Evolutionary conservation across 257 asterid species (phyloP), one percentile per base, ranked within the genome.

Genomic region (Phtheirospermum japonicum): DNA sequence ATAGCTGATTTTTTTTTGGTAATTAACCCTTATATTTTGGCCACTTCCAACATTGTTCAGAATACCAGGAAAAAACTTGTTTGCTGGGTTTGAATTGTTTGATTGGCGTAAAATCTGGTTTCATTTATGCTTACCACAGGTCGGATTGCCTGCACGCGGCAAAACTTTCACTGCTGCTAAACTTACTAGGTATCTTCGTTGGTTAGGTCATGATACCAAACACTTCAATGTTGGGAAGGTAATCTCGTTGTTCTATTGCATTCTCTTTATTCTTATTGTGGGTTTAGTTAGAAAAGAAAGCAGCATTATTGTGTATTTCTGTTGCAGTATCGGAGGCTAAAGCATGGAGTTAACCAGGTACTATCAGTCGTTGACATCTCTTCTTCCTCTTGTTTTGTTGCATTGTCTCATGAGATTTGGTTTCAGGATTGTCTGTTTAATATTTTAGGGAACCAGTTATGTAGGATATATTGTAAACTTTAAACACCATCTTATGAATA

Each of bases 221-320:
- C 97, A 92, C 87, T 92, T 92, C 84, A 92, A 92, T 77, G 97
- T 92, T 72, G 99, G 99, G 77, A 92, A 92, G 99, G 99, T 92
- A 64, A 40, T 61, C 20, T 6, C 16, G 9, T 36, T 46, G 16
- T 61, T 65, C 14, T 61, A 48, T 18, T 58, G 0, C 55, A 12
- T 59, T 28, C 54, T 58, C 58, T 66, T 57, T 65, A 46, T 63
- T 61, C 68, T 69, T 57, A 37, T 59, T 56, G 45, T 65, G 66
- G 34, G 50, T 45, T 68, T 57, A 18, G 31, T 37, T 46, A 14
- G 58, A 70, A 42, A 20, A 50, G 26, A 54, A 66, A 72, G 64
- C 59, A 4, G 46, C 53, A 59, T 42, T 51, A 61, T 66, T 64
- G 46, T 67, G 60, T 55, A 14, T 71, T 59, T 70, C 59, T 56